phyloP scores from a whole-genome alignment of 331 rosid genomes.

The Malus hybrid region DNA sequence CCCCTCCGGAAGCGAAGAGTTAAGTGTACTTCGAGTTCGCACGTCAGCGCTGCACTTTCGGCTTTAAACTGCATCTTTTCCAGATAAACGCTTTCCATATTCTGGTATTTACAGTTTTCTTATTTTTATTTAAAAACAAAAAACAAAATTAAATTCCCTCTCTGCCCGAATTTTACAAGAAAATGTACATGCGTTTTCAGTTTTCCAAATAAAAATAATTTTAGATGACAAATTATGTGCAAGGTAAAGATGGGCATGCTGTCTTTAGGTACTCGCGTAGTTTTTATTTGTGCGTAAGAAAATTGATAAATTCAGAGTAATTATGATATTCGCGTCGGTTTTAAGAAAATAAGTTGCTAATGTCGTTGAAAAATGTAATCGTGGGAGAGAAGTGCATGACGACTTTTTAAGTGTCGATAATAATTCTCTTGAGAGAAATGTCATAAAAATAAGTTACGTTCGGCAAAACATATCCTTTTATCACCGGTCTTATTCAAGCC shows the following conservation, averaged over 20 bases:
- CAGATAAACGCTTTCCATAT: not conserved
- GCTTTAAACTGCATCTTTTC: not conserved
- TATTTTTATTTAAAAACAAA: too few relatives aligned
- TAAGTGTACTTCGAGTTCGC: not conserved
- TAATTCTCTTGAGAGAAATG: too few relatives aligned
- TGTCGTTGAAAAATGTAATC: not conserved
- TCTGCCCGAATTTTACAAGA: not conserved
- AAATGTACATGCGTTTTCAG: not conserved
- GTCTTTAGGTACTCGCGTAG: not conserved
- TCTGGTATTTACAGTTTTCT: not conserved
- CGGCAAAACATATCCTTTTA: slow-evolving; percentile 20
- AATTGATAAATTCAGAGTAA: not conserved
- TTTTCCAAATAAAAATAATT: too few relatives aligned
- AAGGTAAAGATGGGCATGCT: not conserved
- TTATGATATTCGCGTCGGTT: too few relatives aligned
- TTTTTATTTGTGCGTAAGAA: not conserved
- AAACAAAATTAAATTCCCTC: not conserved
- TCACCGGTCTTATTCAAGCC: slow-evolving; percentile 49
- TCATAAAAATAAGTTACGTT: not conserved
- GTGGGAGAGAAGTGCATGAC: not conserved
- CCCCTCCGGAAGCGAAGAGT: not conserved
- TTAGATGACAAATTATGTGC: not conserved
- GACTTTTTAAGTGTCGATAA: too few relatives aligned
- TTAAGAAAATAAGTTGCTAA: too few relatives aligned
- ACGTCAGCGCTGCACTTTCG: not conserved